Percentiles rank a stretch among this genome's conserved stretches.
phyloP scores from a whole-genome alignment of 2,329 filamentous ascomycete genomes.

The Fusarium chlamydosporum region DNA sequence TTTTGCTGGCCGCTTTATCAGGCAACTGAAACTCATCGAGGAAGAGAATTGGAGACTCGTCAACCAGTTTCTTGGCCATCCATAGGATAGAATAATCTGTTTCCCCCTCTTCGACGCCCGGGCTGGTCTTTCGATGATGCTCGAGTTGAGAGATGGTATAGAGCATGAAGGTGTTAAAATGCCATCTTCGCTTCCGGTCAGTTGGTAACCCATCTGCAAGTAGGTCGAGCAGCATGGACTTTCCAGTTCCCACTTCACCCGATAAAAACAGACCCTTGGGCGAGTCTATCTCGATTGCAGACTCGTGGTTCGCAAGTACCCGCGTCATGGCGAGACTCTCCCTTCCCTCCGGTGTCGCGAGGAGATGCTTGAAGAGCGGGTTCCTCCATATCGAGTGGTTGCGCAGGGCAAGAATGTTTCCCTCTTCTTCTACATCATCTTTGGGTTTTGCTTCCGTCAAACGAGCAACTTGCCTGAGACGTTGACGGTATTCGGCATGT shows the following conservation, averaged over 20 bases:
- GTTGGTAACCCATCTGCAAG: constrained; percentile 84
- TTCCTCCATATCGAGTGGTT: constrained; percentile 71
- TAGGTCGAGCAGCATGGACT: constrained; percentile 87
- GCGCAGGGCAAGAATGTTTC: constrained; percentile 61
- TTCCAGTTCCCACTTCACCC: constrained; percentile 86
- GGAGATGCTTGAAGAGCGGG: constrained; percentile 71
- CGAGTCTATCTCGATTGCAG: constrained; percentile 78
- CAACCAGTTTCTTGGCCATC: constrained; percentile 81
- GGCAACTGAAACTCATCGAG: constrained; percentile 88
- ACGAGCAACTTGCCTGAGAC: constrained; percentile 72
- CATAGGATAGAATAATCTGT: constrained; percentile 77
- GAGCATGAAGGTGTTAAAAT: constrained; percentile 90
- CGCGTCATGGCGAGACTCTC: constrained; percentile 76
- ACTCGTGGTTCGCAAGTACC: constrained; percentile 78
- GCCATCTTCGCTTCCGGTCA: constrained; percentile 79
- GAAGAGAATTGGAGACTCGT: constrained; percentile 82
- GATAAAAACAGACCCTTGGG: constrained; percentile 83
- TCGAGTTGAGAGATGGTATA: constrained; percentile 81
- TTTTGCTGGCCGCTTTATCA: constrained; percentile 82
- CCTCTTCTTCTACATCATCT: constrained; percentile 51
- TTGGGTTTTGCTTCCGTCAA: constrained; percentile 55
- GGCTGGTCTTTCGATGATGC: constrained; percentile 65
- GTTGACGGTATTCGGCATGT: constrained; percentile 75
- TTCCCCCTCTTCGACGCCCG: constrained; percentile 32
- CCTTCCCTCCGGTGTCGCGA: constrained; percentile 67